Evolutionary conservation across 2,329 filamentous ascomycete genomes (phyloP).

Genomic region (Nemania diffusa): DNA sequence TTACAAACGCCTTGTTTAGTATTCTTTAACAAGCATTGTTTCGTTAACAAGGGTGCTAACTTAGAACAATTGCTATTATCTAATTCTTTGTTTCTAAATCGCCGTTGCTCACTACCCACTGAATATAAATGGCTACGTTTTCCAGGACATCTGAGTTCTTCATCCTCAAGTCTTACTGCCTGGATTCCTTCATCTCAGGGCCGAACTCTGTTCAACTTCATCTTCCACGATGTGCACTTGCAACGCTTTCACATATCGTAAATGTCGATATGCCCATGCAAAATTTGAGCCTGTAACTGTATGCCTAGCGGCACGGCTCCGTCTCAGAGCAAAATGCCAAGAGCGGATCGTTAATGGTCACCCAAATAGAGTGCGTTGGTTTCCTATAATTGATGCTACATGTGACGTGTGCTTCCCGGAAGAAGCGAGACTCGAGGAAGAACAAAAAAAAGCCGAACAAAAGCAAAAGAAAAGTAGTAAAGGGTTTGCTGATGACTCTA

Average conservation of each 20-base stretch:
- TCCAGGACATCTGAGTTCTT: neutral
- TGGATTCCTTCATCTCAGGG: neutral
- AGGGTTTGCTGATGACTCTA: too few species aligned
- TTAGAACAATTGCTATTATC: too few species aligned
- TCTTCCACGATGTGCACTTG: slow-evolving; percentile 36
- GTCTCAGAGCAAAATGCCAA: slow-evolving; percentile 36
- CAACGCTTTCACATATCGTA: slow-evolving; percentile 28
- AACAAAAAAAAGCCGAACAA: slow-evolving; percentile 29
- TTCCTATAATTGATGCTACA: slow-evolving; percentile 28
- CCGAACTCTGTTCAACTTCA: neutral
- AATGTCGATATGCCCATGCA: slow-evolving; percentile 20
- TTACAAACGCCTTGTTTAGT: too few species aligned
- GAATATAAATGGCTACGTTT: too few species aligned
- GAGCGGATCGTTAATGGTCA: slow-evolving; percentile 35
- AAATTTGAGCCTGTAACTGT: slow-evolving; percentile 35
- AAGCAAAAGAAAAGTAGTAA: slow-evolving; percentile 14
- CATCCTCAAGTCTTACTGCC: neutral
- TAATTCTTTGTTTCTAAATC: too few species aligned
- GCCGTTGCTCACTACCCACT: too few species aligned
- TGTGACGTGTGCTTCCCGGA: slow-evolving; percentile 38
- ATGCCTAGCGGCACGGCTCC: slow-evolving; percentile 45
- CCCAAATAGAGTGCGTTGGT: slow-evolving; percentile 12
- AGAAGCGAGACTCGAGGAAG: slow-evolving; percentile 25
- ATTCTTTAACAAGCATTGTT: too few species aligned
- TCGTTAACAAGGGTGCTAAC: too few species aligned